These are phyloP conservation scores for Russula sp. DNA, from an alignment of 768 basidiomycete genomes.

Conservation along the genomic window DNA sequence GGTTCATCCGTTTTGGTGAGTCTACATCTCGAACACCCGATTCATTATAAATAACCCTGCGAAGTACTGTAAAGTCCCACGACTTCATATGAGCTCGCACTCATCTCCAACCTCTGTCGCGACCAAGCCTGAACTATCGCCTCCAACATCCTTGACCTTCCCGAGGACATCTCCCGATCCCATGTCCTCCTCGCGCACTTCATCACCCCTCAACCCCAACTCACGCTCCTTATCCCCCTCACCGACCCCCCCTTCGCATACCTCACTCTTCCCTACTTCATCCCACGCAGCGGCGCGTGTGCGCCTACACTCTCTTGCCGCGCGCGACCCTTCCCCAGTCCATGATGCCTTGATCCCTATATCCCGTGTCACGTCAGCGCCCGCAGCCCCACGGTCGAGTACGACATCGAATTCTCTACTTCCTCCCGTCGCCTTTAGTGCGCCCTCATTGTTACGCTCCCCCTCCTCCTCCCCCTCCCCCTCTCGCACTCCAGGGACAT, in stretches of 20 bases:
- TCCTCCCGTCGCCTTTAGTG: constrained; percentile 10
- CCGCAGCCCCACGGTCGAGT: not conserved
- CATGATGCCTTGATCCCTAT: constrained; percentile 2
- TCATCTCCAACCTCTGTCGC: not conserved
- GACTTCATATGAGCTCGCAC: not conserved
- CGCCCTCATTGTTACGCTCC: constrained; percentile 9
- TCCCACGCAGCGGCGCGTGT: not conserved
- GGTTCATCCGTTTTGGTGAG: too few species aligned
- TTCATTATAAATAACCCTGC: too few species aligned
- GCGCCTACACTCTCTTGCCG: not conserved
- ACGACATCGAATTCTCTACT: constrained; percentile 7
- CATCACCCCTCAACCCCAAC: constrained; percentile 16
- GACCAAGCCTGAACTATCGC: not conserved
- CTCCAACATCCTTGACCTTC: not conserved
- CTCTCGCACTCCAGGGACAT: not conserved
- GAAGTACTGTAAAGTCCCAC: too few species aligned
- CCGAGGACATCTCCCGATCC: not conserved
- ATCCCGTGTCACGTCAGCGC: constrained; percentile 16
- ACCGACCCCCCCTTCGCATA: not conserved
- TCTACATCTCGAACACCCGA: too few species aligned
- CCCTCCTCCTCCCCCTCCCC: constrained; percentile 22
- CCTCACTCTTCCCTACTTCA: constrained; percentile 5
- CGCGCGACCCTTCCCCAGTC: constrained; percentile 1
- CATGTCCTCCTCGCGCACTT: not conserved
- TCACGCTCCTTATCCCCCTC: constrained; percentile 6